Percentiles rank a stretch among this genome's conserved stretches.
These are phyloP conservation scores for Colletotrichum sp. DNA, from an alignment of 2,329 filamentous ascomycete species.

Conservation along the genomic window DNA sequence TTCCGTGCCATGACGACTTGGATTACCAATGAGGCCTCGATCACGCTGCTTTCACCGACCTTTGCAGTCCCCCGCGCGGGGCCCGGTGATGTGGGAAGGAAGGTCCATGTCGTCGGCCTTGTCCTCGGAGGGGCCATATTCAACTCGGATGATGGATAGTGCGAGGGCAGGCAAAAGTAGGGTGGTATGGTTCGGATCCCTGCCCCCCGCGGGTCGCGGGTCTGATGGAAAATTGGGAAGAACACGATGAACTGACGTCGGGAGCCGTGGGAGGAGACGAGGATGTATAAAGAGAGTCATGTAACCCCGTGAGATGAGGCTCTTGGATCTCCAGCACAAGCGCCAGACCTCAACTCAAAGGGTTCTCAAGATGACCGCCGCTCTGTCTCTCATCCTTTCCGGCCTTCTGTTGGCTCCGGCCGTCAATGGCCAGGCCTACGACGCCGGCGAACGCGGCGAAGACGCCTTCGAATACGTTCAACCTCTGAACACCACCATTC, in stretches of 20 bases:
- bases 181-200: not conserved
- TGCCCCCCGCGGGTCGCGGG: not conserved
- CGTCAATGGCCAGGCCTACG: constrained; percentile 31
- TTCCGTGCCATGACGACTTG: constrained; percentile 1
- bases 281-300: constrained; percentile 4
- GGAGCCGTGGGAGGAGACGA: not conserved
- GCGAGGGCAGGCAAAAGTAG: not conserved
- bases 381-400: constrained; percentile 51
- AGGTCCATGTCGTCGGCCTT: not conserved
- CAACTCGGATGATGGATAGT: not conserved
- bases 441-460: constrained; percentile 24
- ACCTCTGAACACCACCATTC: constrained; percentile 44
- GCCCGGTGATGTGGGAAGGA: not conserved
- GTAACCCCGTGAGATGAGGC: not conserved
- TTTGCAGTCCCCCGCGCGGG: not conserved
- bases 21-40: not conserved
- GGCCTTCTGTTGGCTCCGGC: constrained; percentile 33
- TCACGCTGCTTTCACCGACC: not conserved
- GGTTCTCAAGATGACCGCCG: constrained; percentile 22
- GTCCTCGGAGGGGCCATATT: not conserved
- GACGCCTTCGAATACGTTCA: constrained; percentile 44
- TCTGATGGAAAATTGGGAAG: not conserved
- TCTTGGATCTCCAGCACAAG: constrained; percentile 8
- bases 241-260: not conserved
- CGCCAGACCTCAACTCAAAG: constrained; percentile 4